Evolutionary conservation across 768 basidiomycete genomes (phyloP).

Genomic region (Termitomyces sp.): DNA sequence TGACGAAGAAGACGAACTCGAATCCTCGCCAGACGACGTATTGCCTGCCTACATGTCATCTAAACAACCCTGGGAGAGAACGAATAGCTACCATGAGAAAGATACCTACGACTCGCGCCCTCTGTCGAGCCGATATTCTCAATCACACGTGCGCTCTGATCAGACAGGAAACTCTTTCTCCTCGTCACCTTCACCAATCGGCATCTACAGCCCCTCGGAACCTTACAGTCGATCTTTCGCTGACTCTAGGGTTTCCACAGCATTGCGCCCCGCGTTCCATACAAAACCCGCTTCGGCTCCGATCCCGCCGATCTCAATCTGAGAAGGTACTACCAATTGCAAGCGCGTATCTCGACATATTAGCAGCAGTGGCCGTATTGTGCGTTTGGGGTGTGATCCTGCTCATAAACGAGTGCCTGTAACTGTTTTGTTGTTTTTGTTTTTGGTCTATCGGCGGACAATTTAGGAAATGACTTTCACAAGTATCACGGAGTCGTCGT

Average conservation of each 20-base stretch:
- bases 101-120: neutral
- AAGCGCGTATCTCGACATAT: neutral
- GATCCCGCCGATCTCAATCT: neutral
- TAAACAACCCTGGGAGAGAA: neutral
- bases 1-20: constrained; percentile 23
- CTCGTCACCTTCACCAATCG: constrained; percentile 16
- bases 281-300: constrained; percentile 1
- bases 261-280: constrained; percentile 31
- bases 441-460: neutral
- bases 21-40: constrained; percentile 16
- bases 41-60: constrained; percentile 8
- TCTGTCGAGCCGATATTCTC: constrained; percentile 9
- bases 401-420: neutral
- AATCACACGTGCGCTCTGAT: constrained; percentile 18
- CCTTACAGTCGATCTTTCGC: constrained; percentile 28
- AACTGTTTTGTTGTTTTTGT: neutral
- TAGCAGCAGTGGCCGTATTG: neutral
- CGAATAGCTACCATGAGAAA: neutral
- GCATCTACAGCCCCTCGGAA: constrained; percentile 26
- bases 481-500: neutral
- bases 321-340: neutral
- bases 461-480: neutral
- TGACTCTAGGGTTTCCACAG: constrained; percentile 32
- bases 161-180: constrained; percentile 16
- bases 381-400: neutral